Conservation (phyloP, 176 grass and related monocot species). For the Chloris gayana region DNA sequence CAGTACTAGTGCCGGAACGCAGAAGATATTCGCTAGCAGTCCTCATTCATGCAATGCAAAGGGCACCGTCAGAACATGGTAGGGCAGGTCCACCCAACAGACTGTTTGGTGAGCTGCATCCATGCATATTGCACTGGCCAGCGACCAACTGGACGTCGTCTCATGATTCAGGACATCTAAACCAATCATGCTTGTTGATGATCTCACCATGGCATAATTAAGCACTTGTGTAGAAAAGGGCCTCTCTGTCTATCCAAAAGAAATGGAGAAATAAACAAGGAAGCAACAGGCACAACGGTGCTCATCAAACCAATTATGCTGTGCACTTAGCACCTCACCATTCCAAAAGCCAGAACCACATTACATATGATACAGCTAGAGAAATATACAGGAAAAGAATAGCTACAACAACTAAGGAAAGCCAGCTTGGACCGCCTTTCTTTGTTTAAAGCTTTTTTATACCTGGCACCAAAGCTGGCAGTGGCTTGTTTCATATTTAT, state of each 20-base stretch:
- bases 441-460: constrained; percentile 9
- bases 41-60: neutral
- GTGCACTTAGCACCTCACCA: constrained; percentile 27
- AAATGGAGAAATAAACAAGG: neutral
- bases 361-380: constrained; percentile 39
- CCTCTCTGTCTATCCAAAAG: neutral
- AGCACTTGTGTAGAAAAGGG: constrained; percentile 5
- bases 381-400: constrained; percentile 44
- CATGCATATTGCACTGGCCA: neutral
- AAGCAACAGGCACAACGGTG: neutral
- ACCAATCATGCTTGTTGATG: constrained; percentile 38
- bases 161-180: constrained; percentile 49
- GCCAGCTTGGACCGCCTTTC: constrained; percentile 1
- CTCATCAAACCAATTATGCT: constrained; percentile 41
- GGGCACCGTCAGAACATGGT: constrained; percentile 50
- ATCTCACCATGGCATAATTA: constrained; percentile 22
- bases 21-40: constrained; percentile 18
- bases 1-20: neutral
- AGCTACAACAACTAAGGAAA: constrained; percentile 15
- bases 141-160: constrained; percentile 22
- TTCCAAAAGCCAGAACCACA: constrained; percentile 50
- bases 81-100: constrained; percentile 55
- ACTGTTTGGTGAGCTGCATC: constrained; percentile 48
- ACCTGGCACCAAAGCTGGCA: constrained; percentile 57
- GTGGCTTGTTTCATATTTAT: constrained; percentile 33